A percentile compares a stretch with the other conserved stretches of the same genome.
phyloP scores from a whole-genome alignment of 108 stramenopile genomes.

The Tribonema minus region DNA sequence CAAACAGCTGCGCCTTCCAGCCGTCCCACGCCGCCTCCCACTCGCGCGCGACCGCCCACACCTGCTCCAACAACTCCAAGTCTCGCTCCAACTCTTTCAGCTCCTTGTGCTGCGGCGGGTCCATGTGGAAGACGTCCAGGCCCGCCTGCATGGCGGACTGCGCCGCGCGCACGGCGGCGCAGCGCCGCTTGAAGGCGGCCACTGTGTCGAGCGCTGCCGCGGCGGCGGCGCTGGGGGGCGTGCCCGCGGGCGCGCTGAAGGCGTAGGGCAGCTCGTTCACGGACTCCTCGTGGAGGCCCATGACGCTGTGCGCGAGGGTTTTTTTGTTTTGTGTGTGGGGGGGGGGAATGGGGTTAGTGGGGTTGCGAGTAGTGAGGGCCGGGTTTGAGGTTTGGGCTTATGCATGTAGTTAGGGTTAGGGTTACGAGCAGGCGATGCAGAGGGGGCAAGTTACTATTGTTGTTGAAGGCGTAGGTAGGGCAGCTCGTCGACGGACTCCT shows the following conservation, averaged over 20 bases:
- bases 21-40: constrained; percentile 60
- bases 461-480: no score
- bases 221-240: neutral
- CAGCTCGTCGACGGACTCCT: no score
- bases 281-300: neutral
- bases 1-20: constrained; percentile 60
- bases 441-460: no score
- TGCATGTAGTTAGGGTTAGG: no score
- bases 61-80: constrained; percentile 49
- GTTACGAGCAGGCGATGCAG: no score
- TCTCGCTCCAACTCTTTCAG: constrained; percentile 56
- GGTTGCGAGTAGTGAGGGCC: no score
- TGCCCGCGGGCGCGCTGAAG: neutral
- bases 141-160: constrained; percentile 57
- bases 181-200: constrained; percentile 6
- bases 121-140: constrained; percentile 59
- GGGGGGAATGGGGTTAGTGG: no score
- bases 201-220: neutral
- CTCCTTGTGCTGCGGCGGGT: constrained; percentile 60
- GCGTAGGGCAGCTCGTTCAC: neutral
- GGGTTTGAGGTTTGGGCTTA: no score
- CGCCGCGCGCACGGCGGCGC: neutral
- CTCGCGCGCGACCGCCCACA: constrained; percentile 54
- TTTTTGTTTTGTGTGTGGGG: no score
- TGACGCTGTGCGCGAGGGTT: no score